These are phyloP conservation scores for Leishmania braziliensis DNA, from an alignment of 208 protist genomes.

Conservation along the genomic window DNA sequence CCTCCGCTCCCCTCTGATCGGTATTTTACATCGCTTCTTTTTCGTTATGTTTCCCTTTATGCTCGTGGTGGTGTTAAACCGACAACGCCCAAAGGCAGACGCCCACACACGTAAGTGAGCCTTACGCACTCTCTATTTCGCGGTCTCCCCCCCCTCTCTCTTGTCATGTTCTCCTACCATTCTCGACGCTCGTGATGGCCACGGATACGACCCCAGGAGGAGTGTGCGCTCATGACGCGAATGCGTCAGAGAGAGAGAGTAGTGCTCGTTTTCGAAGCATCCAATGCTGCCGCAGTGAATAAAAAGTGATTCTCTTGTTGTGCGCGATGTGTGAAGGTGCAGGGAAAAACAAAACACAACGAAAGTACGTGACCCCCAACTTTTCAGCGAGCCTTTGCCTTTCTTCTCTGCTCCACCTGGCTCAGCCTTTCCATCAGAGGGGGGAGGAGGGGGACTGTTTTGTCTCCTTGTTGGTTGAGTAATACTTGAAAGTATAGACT, in stretches of 20 bases:
- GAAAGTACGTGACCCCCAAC: too few relatives aligned
- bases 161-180: neutral
- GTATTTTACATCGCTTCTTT: neutral
- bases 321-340: neutral
- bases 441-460: too few relatives aligned
- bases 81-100: neutral
- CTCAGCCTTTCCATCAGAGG: neutral
- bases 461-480: neutral
- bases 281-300: neutral
- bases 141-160: too few relatives aligned
- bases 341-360: neutral
- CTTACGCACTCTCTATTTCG: neutral
- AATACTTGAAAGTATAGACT: neutral
- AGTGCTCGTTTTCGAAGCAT: neutral
- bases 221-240: neutral
- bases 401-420: neutral
- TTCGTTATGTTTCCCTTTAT: neutral
- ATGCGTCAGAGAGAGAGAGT: neutral
- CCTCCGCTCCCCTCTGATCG: neutral
- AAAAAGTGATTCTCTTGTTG: neutral
- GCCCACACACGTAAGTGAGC: neutral
- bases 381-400: neutral
- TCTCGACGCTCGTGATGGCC: neutral
- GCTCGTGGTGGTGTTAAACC: neutral
- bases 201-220: neutral